Evolutionary conservation across 306 rosid genomes (phyloP), one percentile per base, ranked within the genome.

Genomic region (Pachyrhizus erosus): DNA sequence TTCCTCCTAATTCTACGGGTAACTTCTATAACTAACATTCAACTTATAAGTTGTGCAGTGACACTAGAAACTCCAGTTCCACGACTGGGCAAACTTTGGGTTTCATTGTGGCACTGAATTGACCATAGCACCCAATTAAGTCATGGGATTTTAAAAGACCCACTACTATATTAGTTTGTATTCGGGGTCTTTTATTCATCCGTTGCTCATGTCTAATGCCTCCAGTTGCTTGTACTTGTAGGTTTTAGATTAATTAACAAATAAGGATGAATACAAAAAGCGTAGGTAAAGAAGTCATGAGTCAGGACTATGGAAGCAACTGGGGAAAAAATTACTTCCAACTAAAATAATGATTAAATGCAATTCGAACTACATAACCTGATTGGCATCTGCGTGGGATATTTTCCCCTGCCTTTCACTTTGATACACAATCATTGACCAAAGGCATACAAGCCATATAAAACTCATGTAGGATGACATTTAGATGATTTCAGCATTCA

Each of bases 351-450:
- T 77, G 76, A 80, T 75, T 51, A 73, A 72, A 82, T 73, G 81
- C 73, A 84, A 74, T 37, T 73, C 82, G 66, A 82, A 81, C 57
- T 86, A 82, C 88, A 91, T 62, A 83, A 86, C 78, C 83, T 80
- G 83, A 60, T 11, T 80, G 9, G 61, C 84, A 74, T 76, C 42
- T 40, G 76, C 74, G 43, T 31, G 88, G 74, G 80, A 73, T 67
- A 71, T 34, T 85, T 80, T 73, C 15, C 84, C 79, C 64, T 77
- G 79, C 57, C 62, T 21, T 45, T 54, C 77, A 76, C 82, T 52
- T 55, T 52, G 77, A 73, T 77, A 76, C 83, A 80, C 80, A 73
- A 77, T 75, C 78, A 70, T 42, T 57, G 81, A 60, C 71, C 45
- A 17, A 23, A 48, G 69, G 68, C 68, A 37, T 73, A 76, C 29